phyloP scores from a whole-genome alignment of 2,329 filamentous ascomycete species.

The Penicillium oxalicum region DNA sequence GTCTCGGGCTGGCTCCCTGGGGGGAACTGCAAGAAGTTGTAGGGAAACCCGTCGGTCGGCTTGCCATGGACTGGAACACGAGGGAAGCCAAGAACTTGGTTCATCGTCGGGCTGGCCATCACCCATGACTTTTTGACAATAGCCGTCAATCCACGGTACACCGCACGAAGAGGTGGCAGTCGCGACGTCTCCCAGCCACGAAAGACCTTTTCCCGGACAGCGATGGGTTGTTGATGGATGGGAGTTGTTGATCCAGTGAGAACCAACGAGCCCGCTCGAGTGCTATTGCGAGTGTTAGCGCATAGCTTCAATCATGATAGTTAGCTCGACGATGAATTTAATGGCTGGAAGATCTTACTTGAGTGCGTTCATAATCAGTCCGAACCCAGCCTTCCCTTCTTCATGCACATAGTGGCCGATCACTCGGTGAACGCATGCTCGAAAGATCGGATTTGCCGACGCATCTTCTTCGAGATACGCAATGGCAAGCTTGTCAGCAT shows the following conservation, averaged over 20 bases:
- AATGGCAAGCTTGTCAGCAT: conserved; percentile 34
- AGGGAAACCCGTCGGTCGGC: conserved; percentile 48
- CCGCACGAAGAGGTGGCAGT: conserved; percentile 46
- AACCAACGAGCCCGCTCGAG: conserved; percentile 50
- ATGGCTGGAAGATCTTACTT: conserved; percentile 37
- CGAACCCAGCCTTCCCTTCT: conserved; percentile 45
- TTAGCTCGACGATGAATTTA: neutral
- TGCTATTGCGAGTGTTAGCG: conserved; percentile 31
- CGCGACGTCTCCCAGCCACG: conserved; percentile 49
- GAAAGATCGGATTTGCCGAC: conserved; percentile 47
- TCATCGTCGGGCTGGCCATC: conserved; percentile 46
- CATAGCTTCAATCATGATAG: neutral
- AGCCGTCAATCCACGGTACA: conserved; percentile 45
- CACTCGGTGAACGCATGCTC: conserved; percentile 43
- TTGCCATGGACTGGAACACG: conserved; percentile 50
- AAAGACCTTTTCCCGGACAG: conserved; percentile 50
- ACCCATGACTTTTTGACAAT: conserved; percentile 51
- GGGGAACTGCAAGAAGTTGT: conserved; percentile 54
- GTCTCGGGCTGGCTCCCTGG: conserved; percentile 49
- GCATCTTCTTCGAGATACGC: conserved; percentile 46
- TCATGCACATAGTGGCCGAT: conserved; percentile 46
- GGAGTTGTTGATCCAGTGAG: conserved; percentile 53
- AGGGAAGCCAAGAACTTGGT: conserved; percentile 49
- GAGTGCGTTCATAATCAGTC: conserved; percentile 48
- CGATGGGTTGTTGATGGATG: conserved; percentile 49